Percentiles rank a stretch among this genome's conserved stretches.
Conservation (phyloP, 257 asterid species). For the Scutellaria galericulata region DNA sequence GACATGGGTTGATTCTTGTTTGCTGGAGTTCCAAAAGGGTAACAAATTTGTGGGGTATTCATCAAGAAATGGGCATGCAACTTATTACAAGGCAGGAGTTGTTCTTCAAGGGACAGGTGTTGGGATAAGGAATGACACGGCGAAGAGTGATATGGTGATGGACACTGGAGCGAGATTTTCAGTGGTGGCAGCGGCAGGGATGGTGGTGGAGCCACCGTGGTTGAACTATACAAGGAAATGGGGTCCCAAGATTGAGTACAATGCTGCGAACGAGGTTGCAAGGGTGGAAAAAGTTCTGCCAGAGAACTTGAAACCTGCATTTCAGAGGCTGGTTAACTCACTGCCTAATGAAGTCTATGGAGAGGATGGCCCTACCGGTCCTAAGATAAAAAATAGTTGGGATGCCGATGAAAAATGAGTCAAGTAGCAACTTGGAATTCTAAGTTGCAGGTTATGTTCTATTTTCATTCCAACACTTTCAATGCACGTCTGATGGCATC, state of each 20-base stretch:
- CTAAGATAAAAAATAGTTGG: slow-evolving; percentile 73
- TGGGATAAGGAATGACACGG: slow-evolving; percentile 76
- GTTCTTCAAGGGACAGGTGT: slow-evolving; percentile 57
- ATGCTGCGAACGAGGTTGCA: slow-evolving; percentile 49
- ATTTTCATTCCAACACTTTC: not conserved
- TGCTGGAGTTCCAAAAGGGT: slow-evolving; percentile 51
- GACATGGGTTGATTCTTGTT: slow-evolving; percentile 61
- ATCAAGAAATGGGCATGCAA: slow-evolving; percentile 74
- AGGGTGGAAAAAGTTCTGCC: slow-evolving; percentile 39
- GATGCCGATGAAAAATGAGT: slow-evolving; percentile 57
- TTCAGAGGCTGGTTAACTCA: slow-evolving; percentile 46
- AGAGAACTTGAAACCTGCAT: slow-evolving; percentile 36
- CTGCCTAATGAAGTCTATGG: slow-evolving; percentile 73
- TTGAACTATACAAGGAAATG: slow-evolving; percentile 64
- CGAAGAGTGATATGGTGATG: slow-evolving; percentile 55
- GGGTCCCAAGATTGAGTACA: slow-evolving; percentile 69
- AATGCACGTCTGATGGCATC: not conserved
- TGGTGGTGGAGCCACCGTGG: slow-evolving; percentile 75
- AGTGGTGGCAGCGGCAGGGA: slow-evolving; percentile 55
- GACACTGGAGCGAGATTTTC: slow-evolving; percentile 56
- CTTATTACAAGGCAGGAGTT: slow-evolving; percentile 48
- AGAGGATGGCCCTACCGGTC: slow-evolving; percentile 81
- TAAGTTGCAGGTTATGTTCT: not conserved
- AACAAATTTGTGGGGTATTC: slow-evolving; percentile 68
- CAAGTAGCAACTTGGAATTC: not conserved